Percentiles rank a stretch among this genome's conserved stretches.
Evolutionary conservation across 148 eudicot species (phyloP).

Genomic region (Rhododendron ferrugineum): DNA sequence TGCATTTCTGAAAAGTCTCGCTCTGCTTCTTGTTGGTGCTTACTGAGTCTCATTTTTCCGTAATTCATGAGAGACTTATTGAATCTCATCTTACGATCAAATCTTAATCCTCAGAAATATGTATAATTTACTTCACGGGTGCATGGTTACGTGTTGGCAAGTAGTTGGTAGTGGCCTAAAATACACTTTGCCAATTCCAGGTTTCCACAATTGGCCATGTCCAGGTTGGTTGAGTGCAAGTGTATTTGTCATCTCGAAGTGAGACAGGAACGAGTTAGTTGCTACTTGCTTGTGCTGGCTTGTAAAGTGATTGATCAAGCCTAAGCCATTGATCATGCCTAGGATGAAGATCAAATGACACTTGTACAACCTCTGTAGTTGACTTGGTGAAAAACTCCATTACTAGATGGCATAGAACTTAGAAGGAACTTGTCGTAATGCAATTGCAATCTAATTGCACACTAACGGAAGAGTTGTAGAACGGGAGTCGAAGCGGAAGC

Average conservation of each 20-base stretch:
- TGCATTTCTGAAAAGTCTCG: neutral
- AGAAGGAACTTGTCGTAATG: neutral
- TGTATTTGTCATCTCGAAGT: neutral
- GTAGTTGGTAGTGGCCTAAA: neutral
- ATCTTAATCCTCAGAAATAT: neutral
- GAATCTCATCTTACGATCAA: neutral
- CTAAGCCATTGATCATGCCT: neutral
- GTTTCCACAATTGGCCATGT: neutral
- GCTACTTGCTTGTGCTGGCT: neutral
- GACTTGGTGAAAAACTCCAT: neutral
- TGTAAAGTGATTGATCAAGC: neutral
- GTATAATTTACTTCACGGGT: neutral
- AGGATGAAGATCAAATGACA: neutral
- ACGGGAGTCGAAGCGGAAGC: neutral
- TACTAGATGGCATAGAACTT: neutral
- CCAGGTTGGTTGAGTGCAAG: neutral
- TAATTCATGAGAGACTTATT: neutral
- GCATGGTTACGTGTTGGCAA: neutral
- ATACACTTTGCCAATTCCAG: neutral
- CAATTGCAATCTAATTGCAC: neutral
- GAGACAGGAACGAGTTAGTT: neutral
- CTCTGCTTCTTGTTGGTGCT: neutral
- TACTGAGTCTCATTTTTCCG: neutral
- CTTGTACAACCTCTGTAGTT: neutral
- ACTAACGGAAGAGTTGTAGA: neutral